Evolutionary conservation across 1,284 basidiomycete genomes (phyloP).

Genomic region (Austroboletus novae-zelandiae): DNA sequence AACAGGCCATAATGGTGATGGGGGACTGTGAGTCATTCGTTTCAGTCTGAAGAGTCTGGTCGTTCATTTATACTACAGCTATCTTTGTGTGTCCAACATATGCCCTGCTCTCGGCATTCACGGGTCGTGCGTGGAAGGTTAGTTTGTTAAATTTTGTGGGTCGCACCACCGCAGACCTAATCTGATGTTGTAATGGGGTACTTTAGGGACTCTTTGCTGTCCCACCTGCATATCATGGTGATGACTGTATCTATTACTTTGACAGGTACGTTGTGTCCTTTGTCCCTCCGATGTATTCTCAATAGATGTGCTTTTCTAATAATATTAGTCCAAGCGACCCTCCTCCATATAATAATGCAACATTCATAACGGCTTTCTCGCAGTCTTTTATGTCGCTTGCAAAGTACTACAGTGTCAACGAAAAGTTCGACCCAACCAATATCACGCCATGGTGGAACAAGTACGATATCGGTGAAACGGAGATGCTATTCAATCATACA

Average conservation of each 20-base stretch:
- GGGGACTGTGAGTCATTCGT: conserved; percentile 19
- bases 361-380: conserved; percentile 26
- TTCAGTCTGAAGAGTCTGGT: neutral
- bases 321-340: neutral
- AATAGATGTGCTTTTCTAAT: neutral
- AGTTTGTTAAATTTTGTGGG: neutral
- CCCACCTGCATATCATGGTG: conserved; percentile 16
- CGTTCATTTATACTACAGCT: conserved; percentile 9
- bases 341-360: conserved; percentile 17
- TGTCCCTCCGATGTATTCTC: neutral
- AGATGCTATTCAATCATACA: conserved; percentile 31
- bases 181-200: too few relatives aligned
- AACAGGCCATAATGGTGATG: conserved; percentile 18
- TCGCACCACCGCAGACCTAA: neutral
- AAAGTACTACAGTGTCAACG: conserved; percentile 19
- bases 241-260: conserved; percentile 21
- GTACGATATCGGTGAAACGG: conserved; percentile 13
- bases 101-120: conserved; percentile 16
- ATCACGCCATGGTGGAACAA: conserved; percentile 26
- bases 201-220: conserved; percentile 22
- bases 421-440: conserved; percentile 16
- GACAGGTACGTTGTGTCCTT: conserved; percentile 1
- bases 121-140: conserved; percentile 21
- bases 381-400: conserved; percentile 24
- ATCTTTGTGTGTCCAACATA: conserved; percentile 24